phyloP scores from a whole-genome alignment of 345 rosid species.

The Toxicodendron radicans region DNA sequence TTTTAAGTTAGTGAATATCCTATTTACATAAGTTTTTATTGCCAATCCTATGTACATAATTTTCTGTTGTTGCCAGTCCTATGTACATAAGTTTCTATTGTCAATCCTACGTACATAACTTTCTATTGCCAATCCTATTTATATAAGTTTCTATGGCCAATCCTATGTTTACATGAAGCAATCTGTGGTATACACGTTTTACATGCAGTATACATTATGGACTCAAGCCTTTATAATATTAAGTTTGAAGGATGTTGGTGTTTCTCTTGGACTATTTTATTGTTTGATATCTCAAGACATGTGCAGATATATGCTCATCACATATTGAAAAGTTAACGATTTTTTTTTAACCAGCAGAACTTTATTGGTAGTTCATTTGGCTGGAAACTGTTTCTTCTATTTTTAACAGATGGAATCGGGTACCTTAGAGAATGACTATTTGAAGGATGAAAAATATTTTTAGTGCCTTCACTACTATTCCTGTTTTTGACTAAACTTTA shows the following conservation, averaged over 20 bases:
- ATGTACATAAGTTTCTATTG: too few relatives aligned
- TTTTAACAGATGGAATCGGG: not conserved
- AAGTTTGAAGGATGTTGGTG: not conserved
- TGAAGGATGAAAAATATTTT: not conserved
- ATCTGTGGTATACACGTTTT: too few relatives aligned
- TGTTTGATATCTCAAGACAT: conserved; percentile 12
- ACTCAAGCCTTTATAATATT: too few relatives aligned
- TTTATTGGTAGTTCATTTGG: not conserved
- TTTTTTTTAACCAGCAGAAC: not conserved
- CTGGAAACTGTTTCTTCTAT: not conserved
- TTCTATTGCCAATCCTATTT: too few relatives aligned
- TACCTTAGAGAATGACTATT: not conserved
- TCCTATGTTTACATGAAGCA: too few relatives aligned
- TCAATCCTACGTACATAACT: too few relatives aligned
- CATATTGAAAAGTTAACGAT: not conserved
- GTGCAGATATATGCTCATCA: not conserved
- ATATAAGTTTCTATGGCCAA: too few relatives aligned
- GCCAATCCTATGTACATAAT: too few relatives aligned
- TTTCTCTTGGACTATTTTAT: not conserved
- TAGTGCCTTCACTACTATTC: not conserved
- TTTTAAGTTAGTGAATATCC: too few relatives aligned
- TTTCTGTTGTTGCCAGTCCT: too few relatives aligned
- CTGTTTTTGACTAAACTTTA: not conserved
- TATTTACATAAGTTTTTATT: too few relatives aligned
- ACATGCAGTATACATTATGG: too few relatives aligned